Percentiles rank a stretch among this genome's conserved stretches.
phyloP scores from a whole-genome alignment of 1,284 basidiomycete species.

The Cutaneotrichosporon cyanovorans region DNA sequence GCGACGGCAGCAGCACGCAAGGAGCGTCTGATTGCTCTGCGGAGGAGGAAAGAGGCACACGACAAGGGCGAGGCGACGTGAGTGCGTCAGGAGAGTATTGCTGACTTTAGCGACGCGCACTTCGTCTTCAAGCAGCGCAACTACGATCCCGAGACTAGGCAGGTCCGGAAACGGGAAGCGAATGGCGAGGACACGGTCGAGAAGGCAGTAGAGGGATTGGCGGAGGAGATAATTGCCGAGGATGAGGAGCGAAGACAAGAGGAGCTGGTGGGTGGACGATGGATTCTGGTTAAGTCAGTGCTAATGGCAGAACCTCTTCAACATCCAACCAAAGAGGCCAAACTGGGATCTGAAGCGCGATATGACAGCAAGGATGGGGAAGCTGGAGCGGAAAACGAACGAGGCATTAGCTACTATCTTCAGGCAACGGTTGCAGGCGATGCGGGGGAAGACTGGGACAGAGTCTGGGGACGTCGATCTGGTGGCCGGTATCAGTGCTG shows the following conservation, averaged over 20 bases:
- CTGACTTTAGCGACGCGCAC: constrained; percentile 42
- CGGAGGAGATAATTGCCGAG: constrained; percentile 72
- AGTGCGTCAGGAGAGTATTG: background rate
- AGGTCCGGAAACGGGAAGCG: constrained; percentile 55
- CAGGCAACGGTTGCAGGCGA: constrained; percentile 41
- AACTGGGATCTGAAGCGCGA: constrained; percentile 98
- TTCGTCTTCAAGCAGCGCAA: constrained; percentile 65
- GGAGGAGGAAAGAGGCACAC: constrained; percentile 65
- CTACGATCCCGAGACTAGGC: constrained; percentile 79
- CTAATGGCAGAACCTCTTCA: constrained; percentile 73
- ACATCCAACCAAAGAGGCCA: constrained; percentile 89
- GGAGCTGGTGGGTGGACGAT: constrained; percentile 62
- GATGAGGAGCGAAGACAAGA: constrained; percentile 76
- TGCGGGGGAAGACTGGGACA: constrained; percentile 25
- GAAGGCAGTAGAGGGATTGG: constrained; percentile 71
- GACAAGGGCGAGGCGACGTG: constrained; percentile 29
- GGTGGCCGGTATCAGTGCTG: constrained; percentile 42
- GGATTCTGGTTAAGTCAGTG: background rate
- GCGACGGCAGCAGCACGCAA: constrained; percentile 79
- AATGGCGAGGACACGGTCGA: constrained; percentile 74
- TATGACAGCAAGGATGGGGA: constrained; percentile 78
- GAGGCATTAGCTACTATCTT: constrained; percentile 88
- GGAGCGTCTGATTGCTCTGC: constrained; percentile 70
- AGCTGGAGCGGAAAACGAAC: constrained; percentile 81
- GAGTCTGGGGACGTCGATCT: constrained; percentile 26